Base-by-base conservation (phyloP, 2,329 filamentous ascomycete genomes). In the Phialocephala subalpina region DNA sequence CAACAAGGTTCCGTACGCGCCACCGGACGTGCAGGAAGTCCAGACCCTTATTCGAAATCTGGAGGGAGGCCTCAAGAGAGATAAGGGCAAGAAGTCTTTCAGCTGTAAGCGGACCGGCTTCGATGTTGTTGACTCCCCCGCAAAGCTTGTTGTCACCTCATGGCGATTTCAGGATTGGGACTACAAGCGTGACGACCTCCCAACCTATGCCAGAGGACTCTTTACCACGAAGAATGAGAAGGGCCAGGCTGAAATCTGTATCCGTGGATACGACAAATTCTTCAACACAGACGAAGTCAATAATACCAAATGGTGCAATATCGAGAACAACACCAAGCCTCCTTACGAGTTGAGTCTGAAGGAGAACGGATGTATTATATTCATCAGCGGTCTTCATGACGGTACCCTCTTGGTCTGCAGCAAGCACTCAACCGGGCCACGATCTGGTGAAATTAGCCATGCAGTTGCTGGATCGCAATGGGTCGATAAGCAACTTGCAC, bases 341-440 rank as follows among this genome's bases (percentile, higher is more conserved):
- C 96, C 96, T 0, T 99, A 98, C 74, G 96, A 99, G 80, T 82
- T 99, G 63, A 98, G 94, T 65, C 88, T 98, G 60, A 99, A 99
- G 81, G 96, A 99, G 80, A 99, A 99, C 75, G 96, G 96, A n/a
- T 99, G 96, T 79, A 99, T 99, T 79, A 97, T 99, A 72, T 99
- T 99, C 82, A 89, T 99, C 53, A 91, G 94, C 18, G 96, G 94
- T 16, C 83, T 99, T 25, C 92, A 97, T 74, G 94, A 97, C 74
- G 94, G 88, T 40, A 93, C 92, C 1, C 83, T 99, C 11, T 83
- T 99, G 8, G 94, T 99, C n/a, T 98, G 95, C 86, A 98, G 95
- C 84, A 99, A 99, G 77, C 96, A 99, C 78, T 98, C 96, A 0
- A 98, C 94, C 0, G 96, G 96, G 7, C 83, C 87, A 27, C 87